Evolutionary conservation across 805 yeast genomes (phyloP), one percentile per base, ranked within the genome.

Genomic region (Yamadazyma insecticola): DNA sequence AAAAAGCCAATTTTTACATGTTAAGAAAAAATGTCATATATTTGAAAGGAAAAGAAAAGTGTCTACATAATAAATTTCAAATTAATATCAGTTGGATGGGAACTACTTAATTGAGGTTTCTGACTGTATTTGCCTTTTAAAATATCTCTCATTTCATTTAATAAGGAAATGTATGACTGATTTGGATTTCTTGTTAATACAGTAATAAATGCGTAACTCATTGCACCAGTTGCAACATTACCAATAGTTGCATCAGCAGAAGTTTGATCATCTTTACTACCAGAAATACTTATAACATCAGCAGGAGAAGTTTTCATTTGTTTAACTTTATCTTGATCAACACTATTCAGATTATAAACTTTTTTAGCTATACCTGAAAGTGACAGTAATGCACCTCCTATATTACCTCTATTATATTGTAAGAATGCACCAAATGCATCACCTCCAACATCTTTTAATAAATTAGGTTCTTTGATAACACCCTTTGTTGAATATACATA

Each of bases 241-340:
- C 40, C 45, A 35, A 58, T 58, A 13, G 37, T 43, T 5, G 67
- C 63, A 48, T 60, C 67, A 12, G 67, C 67, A 32, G 58, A 50
- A 6, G 67, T 60, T 41, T 60, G 67, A 41, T 57, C 63, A 36
- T 60, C 67, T 41, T 60, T 60, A 43, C 65, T 59, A 9, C 67
- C 67, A 11, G 57, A 49, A 13, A 60, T 46, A 16, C 60, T 50
- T 26, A 60, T 55, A 13, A 56, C 57, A 46, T 60, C 67, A 1
- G 66, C 67, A 2, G 66, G 59, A 2, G 64, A 57, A 10, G 56
- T 50, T 41, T 60, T 60, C 37, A 47, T 35, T 16, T 44, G 47
- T 22, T 45, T 45, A 12, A 56, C 51, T 26, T 45, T 53, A 13
- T 60, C 49, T 13, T 50, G 37, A 30, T 41, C 41, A 17, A 26